Conservation (phyloP, 208 protist genomes). For the Leishmania mexicana region DNA sequence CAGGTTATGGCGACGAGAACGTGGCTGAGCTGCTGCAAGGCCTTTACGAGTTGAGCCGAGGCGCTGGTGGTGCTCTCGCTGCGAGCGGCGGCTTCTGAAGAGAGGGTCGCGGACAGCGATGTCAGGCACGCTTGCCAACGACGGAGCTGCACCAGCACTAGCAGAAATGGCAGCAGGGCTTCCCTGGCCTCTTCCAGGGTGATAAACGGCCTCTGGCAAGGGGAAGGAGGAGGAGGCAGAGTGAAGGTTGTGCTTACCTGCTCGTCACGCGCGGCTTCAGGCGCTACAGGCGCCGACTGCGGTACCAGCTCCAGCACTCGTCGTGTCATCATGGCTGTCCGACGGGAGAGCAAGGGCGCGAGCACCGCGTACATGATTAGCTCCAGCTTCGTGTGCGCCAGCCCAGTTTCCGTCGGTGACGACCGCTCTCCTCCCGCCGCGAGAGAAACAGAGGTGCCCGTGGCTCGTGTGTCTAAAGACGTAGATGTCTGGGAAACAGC, state of each 20-base stretch:
- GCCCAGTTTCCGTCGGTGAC: neutral
- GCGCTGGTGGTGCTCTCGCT: neutral
- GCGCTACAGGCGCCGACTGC: neutral
- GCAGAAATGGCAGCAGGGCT: conserved; percentile 20
- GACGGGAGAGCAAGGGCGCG: conserved; percentile 11
- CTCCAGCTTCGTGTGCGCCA: conserved; percentile 12
- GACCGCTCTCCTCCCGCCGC: neutral
- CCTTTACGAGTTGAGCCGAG: neutral
- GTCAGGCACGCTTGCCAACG: conserved; percentile 24
- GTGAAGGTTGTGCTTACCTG: neutral
- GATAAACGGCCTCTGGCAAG: neutral
- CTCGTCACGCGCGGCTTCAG: neutral
- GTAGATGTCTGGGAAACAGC: neutral
- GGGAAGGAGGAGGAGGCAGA: neutral
- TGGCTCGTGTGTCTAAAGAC: neutral
- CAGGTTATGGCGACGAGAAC: conserved; percentile 18
- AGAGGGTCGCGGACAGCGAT: neutral
- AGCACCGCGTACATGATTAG: conserved; percentile 7
- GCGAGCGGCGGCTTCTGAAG: neutral
- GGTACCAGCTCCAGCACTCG: conserved; percentile 17
- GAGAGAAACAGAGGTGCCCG: neutral
- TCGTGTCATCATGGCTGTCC: conserved; percentile 13
- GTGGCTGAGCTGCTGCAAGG: conserved; percentile 21
- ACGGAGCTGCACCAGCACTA: conserved; percentile 19
- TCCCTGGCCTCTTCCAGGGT: conserved; percentile 5